These are phyloP conservation scores for Colletotrichum gigasporum DNA, from an alignment of 2,329 filamentous ascomycete species.

Conservation along the genomic window DNA sequence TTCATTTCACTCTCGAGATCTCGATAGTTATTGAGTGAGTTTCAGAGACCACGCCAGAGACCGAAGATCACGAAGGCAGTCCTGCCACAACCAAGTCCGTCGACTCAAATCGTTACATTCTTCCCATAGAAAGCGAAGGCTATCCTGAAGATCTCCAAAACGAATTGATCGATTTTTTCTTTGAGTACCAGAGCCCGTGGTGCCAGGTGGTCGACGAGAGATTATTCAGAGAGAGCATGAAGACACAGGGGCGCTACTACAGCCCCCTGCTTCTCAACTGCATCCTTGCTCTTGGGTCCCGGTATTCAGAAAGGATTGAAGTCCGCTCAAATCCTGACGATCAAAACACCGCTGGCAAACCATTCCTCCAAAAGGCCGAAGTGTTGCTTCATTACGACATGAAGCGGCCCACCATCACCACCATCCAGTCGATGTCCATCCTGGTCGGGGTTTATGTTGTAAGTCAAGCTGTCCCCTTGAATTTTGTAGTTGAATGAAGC, in stretches of 20 bases:
- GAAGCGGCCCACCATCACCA: constrained; percentile 44
- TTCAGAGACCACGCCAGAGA: constrained; percentile 10
- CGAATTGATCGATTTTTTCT: constrained; percentile 45
- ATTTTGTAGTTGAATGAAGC: rapidly evolving
- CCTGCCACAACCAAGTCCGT: not conserved
- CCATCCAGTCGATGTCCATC: constrained; percentile 45
- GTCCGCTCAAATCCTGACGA: constrained; percentile 41
- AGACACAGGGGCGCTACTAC: constrained; percentile 39
- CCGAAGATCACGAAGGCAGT: constrained; percentile 19
- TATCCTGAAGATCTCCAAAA: constrained; percentile 37
- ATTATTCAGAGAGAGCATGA: constrained; percentile 43
- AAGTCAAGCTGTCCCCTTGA: not conserved
- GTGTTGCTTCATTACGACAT: constrained; percentile 34
- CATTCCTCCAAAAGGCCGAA: constrained; percentile 41
- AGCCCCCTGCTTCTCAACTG: constrained; percentile 44
- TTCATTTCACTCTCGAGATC: no score
- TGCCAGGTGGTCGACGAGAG: constrained; percentile 45
- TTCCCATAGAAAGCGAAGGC: constrained; percentile 5
- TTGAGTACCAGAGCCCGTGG: constrained; percentile 48
- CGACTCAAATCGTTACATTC: constrained; percentile 24
- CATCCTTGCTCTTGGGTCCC: constrained; percentile 44
- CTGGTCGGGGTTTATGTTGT: constrained; percentile 41
- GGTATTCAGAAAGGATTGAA: constrained; percentile 43
- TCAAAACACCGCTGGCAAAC: constrained; percentile 43
- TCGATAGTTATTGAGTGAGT: not conserved